A percentile compares a stretch with the other conserved stretches of the same genome.
Conservation (phyloP, 257 asterid species). For the Marsdenia floribunda region DNA sequence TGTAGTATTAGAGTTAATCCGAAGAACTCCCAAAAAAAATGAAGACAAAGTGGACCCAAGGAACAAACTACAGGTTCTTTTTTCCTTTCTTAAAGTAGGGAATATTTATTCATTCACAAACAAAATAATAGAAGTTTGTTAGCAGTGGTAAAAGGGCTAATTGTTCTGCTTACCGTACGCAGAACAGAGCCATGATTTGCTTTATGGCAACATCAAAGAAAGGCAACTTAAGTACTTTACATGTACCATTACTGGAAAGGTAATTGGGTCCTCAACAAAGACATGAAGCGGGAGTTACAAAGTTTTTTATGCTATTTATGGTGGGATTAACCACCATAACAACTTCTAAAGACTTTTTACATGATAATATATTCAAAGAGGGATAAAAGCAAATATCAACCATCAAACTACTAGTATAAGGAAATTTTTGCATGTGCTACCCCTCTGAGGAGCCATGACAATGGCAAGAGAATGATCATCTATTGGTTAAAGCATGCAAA, state of each 20-base stretch:
- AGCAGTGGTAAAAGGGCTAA: slow-evolving; percentile 25
- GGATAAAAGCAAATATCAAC: not conserved
- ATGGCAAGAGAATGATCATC: slow-evolving; percentile 5
- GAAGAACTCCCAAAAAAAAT: slow-evolving; percentile 19
- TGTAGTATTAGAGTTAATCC: slow-evolving; percentile 21
- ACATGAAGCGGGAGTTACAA: slow-evolving; percentile 18
- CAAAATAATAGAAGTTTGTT: slow-evolving; percentile 14
- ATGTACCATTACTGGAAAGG: slow-evolving; percentile 31
- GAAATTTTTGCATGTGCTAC: slow-evolving; percentile 5
- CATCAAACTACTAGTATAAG: not conserved
- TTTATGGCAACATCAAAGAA: slow-evolving; percentile 41
- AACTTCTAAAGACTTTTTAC: slow-evolving; percentile 4
- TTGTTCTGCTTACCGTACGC: slow-evolving; percentile 9
- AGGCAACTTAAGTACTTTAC: slow-evolving; percentile 27
- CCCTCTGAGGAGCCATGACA: not conserved
- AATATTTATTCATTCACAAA: slow-evolving; percentile 22
- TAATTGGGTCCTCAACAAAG: slow-evolving; percentile 23
- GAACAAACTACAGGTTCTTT: slow-evolving; percentile 32
- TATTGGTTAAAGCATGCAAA: not conserved
- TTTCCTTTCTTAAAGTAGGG: slow-evolving; percentile 23
- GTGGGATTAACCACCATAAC: slow-evolving; percentile 4
- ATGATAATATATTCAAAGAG: not conserved
- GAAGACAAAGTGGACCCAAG: slow-evolving; percentile 35
- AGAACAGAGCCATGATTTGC: slow-evolving; percentile 29
- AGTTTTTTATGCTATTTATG: slow-evolving; percentile 11